Evolutionary conservation across 164 flowering plant species (phyloP), one percentile per base, ranked within the genome.

Genomic region (Magnolia sinica): DNA sequence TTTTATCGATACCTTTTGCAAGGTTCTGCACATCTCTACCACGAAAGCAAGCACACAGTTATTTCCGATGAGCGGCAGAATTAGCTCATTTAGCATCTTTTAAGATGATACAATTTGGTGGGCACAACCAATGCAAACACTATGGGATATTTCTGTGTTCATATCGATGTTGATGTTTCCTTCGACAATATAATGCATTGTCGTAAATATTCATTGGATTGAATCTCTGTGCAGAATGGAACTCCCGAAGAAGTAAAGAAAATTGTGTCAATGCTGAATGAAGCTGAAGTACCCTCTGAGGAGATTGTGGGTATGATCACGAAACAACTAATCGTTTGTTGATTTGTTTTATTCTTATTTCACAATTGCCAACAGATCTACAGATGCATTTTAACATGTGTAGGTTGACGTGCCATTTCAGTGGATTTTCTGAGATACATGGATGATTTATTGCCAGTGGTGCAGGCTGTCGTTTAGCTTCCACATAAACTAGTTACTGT

Each of bases 171-270:
- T 68, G 50, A 10, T 14, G 8, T 37, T 37, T 8, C 3, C 27
- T 45, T 29, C 58, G 24, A n/a, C 22, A 1, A 50, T 50, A 45
- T 9, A 20, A 4, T 55, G 18, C 49, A 14, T 65, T 6, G 73
- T 70, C 9, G 9, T 70, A 49, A 70, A 11, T 50, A n/a, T n/a
- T 18, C 20, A 18, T 49, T 70, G 50, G 20, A 18, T 72, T 71
- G 37, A 8, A 20, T 76, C 49, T 73, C 5, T 13, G 20, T 76
- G 78, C 86, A 95, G 98, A 92, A 92, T 87, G 98, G 98, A 64
- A 95, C 96, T 0, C 70, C 67, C 20, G 95, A 89, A 61, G 96
- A 92, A 73, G 93, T 92, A 73, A 95, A 95, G 83, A 91, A 95
- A 88, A 87, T 92, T 37, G 97, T 92, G 2, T 51, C 86, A 64